A percentile compares a stretch with the other conserved stretches of the same genome.
phyloP scores from a whole-genome alignment of 805 yeast species.

The Wickerhamiella shivajii region DNA sequence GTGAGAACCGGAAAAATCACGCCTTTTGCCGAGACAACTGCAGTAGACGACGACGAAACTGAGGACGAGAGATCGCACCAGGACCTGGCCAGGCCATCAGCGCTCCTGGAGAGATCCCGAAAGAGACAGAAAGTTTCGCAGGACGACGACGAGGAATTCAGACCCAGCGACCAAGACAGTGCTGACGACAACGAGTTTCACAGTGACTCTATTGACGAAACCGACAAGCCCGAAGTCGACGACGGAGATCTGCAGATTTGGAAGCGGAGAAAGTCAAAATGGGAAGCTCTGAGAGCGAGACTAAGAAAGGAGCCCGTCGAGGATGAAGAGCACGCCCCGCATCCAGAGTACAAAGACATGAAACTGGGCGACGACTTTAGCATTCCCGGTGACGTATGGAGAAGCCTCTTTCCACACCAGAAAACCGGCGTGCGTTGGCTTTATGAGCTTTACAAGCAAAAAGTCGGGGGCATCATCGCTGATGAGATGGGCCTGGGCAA shows the following conservation, averaged over 20 bases:
- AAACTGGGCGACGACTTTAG: conserved; percentile 30
- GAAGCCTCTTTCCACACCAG: conserved; percentile 80
- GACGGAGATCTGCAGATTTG: conserved; percentile 5
- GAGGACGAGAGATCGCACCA: conserved; percentile 34
- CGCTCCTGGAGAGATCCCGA: conserved; percentile 5
- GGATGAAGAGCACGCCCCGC: conserved; percentile 34
- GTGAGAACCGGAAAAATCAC: conserved; percentile 86
- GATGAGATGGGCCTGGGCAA: conserved; percentile 99
- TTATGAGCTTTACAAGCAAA: conserved; percentile 81
- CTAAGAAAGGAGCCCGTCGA: conserved; percentile 9
- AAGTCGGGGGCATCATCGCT: conserved; percentile 88
- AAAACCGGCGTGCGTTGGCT: conserved; percentile 96
- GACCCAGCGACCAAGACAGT: conserved; percentile 7
- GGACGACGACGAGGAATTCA: conserved; percentile 4
- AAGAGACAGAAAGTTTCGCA: conserved; percentile 11
- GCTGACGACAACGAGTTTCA: conserved; percentile 12
- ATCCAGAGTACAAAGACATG: conserved; percentile 37
- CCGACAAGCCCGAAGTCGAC: conserved; percentile 7
- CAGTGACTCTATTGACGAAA: conserved; percentile 16
- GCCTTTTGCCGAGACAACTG: conserved; percentile 61
- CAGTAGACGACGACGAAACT: conserved; percentile 11
- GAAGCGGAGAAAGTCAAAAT: neutral
- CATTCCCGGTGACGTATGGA: conserved; percentile 83
- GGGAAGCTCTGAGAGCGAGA: conserved; percentile 9
- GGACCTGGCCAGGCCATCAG: conserved; percentile 23